Evolutionary conservation across 2,329 filamentous ascomycete genomes (phyloP).

Genomic region (Onygena corvina): DNA sequence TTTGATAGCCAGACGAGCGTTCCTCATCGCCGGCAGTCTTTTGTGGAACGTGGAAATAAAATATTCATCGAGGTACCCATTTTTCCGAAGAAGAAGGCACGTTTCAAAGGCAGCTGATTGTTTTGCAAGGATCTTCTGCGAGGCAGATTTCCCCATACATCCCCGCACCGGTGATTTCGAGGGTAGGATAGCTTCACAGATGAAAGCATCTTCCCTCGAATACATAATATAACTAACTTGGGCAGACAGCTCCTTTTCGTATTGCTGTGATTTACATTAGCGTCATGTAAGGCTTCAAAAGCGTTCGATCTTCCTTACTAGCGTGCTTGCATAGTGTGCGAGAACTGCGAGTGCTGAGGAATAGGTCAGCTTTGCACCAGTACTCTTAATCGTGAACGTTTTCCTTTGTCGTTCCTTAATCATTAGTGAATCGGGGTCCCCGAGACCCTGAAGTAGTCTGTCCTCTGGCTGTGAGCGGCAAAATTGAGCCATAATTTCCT

Average conservation of each 20-base stretch:
- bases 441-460: conserved; percentile 52
- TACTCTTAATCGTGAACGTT: conserved; percentile 49
- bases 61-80: conserved; percentile 57
- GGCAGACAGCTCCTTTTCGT: conserved; percentile 37
- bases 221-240: conserved; percentile 52
- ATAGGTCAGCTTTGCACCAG: conserved; percentile 69
- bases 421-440: conserved; percentile 46
- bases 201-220: conserved; percentile 46
- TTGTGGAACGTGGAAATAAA: conserved; percentile 63
- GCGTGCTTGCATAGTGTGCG: conserved; percentile 57
- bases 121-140: conserved; percentile 66
- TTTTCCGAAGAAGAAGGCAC: conserved; percentile 56
- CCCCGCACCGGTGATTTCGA: conserved; percentile 58
- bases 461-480: conserved; percentile 64
- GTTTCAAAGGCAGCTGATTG: conserved; percentile 79
- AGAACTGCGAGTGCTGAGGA: conserved; percentile 60
- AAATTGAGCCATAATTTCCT: conserved; percentile 56
- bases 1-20: conserved; percentile 70
- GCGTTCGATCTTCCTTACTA: conserved; percentile 35
- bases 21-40: conserved; percentile 67
- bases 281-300: background rate
- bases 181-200: conserved; percentile 70
- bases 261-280: conserved; percentile 26
- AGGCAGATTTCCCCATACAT: conserved; percentile 49
- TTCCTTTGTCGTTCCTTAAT: conserved; percentile 41